phyloP scores from a whole-genome alignment of 768 basidiomycete species.

The Suillus variegatus region DNA sequence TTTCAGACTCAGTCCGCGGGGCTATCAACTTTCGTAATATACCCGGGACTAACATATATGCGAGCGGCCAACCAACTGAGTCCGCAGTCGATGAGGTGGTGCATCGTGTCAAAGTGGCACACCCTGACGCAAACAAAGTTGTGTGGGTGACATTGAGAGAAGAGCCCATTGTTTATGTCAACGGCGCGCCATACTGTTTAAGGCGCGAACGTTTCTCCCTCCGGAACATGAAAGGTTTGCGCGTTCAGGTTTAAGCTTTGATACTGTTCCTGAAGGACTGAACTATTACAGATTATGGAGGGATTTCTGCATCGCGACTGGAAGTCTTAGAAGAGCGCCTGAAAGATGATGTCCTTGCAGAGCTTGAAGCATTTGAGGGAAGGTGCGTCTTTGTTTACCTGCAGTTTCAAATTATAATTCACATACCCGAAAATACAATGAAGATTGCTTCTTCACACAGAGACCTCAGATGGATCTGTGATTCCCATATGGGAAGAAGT shows the following conservation, averaged over 20 bases:
- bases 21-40: conserved; percentile 93
- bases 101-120: conserved; percentile 54
- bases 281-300: conserved; percentile 76
- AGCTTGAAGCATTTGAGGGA: conserved; percentile 82
- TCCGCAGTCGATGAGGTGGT: conserved; percentile 87
- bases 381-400: conserved; percentile 45
- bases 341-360: conserved; percentile 82
- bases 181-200: conserved; percentile 89
- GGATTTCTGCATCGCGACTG: conserved; percentile 87
- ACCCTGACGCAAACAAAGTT: conserved; percentile 62
- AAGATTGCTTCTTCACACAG: conserved; percentile 87
- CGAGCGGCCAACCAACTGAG: conserved; percentile 87
- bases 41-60: conserved; percentile 79
- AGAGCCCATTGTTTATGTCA: conserved; percentile 89
- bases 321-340: conserved; percentile 91
- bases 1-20: conserved; percentile 77
- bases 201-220: conserved; percentile 84
- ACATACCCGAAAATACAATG: not conserved
- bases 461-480: conserved; percentile 83
- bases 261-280: not conserved
- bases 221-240: conserved; percentile 88
- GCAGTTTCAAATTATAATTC: not conserved
- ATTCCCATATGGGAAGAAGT: conserved; percentile 96
- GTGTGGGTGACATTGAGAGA: conserved; percentile 95
- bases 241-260: not conserved